Evolutionary conservation across 768 basidiomycete genomes (phyloP), one percentile per base, ranked within the genome.

Genomic region (Obba rivulosa): DNA sequence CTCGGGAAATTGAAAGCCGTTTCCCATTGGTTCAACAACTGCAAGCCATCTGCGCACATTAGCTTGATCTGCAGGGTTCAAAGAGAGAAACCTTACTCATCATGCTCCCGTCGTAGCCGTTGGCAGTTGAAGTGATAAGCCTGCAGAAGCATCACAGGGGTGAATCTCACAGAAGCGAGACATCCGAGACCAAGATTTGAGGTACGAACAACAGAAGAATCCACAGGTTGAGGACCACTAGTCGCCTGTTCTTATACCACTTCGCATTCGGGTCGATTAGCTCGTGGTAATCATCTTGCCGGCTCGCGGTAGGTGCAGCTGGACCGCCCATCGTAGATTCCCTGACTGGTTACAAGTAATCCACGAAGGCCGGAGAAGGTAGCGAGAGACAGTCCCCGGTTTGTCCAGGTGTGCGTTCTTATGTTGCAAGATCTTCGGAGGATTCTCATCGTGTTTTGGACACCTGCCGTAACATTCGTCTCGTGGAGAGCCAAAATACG

Each of bases 31-130:
- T 54, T 55, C 39, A 71, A 51, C 2, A 68, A 65, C 39, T 71
- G 69, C 37, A 70, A 46, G 43, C 69, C 67, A 40, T 71, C 68
- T 69, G 35, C 22, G 25, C 17, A n/a, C 8, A 1, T 20, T 4
- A 38, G 18, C 40, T 16, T 13, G n/a, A n/a, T 21, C 3, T 7
- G 20, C n/a, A 18, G 38, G 3, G 14, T n/a, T 22, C 17, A n/a
- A 10, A 2, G 8, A 1, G 23, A 10, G 13, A 45, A 11, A 2
- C 48, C 60, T 14, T 49, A 68, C 66, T 72, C 69, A 70, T 71
- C 66, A 71, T 69, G 47, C 66, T 70, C 21, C 65, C 66, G 38
- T 69, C 70, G 38, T 66, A 72, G 22, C 70, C 70, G 45, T 68
- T 66, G 18, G 64, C 65, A 3, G 63, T 57, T 8, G 69, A 68